A percentile compares a stretch with the other conserved stretches of the same genome.
Evolutionary conservation across 2,329 filamentous ascomycete species (phyloP).

Genomic region (Fusarium cyanostomum): DNA sequence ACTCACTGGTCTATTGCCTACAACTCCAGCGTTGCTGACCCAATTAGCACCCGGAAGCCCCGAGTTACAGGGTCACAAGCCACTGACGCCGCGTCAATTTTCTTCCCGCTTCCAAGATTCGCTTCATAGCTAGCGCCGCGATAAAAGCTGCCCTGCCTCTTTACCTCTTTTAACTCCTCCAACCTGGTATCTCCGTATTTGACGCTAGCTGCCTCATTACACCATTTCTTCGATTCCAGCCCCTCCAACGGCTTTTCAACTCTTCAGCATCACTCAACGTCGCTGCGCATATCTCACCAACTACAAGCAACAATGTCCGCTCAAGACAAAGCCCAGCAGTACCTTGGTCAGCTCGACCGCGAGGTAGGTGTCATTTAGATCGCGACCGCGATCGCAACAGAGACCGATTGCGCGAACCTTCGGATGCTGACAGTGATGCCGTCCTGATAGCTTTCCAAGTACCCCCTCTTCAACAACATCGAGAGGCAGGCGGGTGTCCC

Average conservation of each 20-base stretch:
- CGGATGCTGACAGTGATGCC: constrained; percentile 40
- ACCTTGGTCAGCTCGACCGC: constrained; percentile 82
- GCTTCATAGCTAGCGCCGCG: constrained; percentile 39
- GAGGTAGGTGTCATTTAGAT: constrained; percentile 67
- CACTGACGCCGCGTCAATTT: constrained; percentile 45
- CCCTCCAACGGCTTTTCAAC: constrained; percentile 30
- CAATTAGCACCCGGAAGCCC: constrained; percentile 18
- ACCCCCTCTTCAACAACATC: constrained; percentile 83
- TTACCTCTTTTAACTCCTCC: constrained; percentile 33
- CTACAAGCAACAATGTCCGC: constrained; percentile 64
- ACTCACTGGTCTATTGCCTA: constrained; percentile 1
- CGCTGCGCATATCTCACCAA: constrained; percentile 43
- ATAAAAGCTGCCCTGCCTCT: constrained; percentile 43
- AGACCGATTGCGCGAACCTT: constrained; percentile 27
- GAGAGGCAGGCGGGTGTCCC: constrained; percentile 85
- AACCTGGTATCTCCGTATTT: constrained; percentile 34
- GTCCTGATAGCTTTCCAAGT: constrained; percentile 77
- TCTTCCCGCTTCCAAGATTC: constrained; percentile 41
- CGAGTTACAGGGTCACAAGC: constrained; percentile 42
- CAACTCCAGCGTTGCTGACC: constrained; percentile 23
- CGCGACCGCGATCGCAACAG: constrained; percentile 12
- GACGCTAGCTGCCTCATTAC: constrained; percentile 33
- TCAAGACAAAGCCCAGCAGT: constrained; percentile 80
- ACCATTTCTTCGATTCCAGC: constrained; percentile 24
- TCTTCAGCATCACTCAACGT: constrained; percentile 25